These are phyloP conservation scores for Entamoeba moshkovskii DNA, from an alignment of 208 protist genomes.

Conservation along the genomic window DNA sequence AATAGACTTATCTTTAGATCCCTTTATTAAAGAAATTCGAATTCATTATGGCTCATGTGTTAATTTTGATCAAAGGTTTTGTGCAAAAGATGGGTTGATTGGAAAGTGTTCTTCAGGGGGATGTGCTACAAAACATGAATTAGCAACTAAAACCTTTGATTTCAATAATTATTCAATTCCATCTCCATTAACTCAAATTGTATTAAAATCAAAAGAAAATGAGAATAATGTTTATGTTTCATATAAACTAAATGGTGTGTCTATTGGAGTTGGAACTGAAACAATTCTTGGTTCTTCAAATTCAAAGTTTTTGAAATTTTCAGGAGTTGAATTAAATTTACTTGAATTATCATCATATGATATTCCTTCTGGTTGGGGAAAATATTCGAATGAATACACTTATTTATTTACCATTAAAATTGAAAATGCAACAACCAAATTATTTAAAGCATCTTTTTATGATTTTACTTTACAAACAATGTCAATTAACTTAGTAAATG, in stretches of 20 bases:
- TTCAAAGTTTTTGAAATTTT: background rate
- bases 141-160: background rate
- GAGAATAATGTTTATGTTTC: background rate
- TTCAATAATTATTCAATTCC: background rate
- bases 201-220: background rate
- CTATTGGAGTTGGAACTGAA: background rate
- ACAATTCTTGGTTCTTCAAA: background rate
- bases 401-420: background rate
- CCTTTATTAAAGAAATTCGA: background rate
- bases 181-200: background rate
- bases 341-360: background rate
- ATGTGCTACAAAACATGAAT: background rate
- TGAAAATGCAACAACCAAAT: background rate
- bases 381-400: background rate
- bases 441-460: background rate
- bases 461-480: background rate
- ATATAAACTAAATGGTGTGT: background rate
- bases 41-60: background rate
- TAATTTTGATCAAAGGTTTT: background rate
- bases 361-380: background rate
- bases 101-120: background rate
- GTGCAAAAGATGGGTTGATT: background rate
- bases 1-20: background rate
- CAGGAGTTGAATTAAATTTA: background rate
- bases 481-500: background rate